Evolutionary conservation across 495 filamentous ascomycete genomes (phyloP), one percentile per base, ranked within the genome.

Genomic region (Penicillium desertorum): DNA sequence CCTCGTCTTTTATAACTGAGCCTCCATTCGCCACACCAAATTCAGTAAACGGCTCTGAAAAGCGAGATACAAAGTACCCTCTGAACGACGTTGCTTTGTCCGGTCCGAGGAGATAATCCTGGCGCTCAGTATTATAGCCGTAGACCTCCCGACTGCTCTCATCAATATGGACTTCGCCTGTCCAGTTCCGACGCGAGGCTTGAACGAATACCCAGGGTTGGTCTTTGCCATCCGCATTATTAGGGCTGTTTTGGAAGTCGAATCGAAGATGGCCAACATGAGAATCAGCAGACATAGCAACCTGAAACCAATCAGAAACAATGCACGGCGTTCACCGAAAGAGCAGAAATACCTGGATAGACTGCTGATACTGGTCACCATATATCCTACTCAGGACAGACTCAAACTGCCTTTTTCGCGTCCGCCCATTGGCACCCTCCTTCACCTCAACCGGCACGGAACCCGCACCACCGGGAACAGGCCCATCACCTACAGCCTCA

Each of bases 41-140:
- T 6, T 46, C 32, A 3, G 12, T 23, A 39, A 69, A 69, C 3
- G 59, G 54, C 36, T 69, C 55, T 0, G 64, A 67, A 43, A 69
- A 69, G 23, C 59, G 61, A 2, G 66, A 62, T 4, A 69, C 66
- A 20, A 69, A 69, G 34, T 62, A 69, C 5, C 64, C 64, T 22
- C 61, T 67, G 57, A 67, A 67, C 2, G 59, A 60, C 0, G 59
- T 5, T 19, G 66, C 66, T 51, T 61, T 63, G 34, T 67, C 52
- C 19, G 66, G 66, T 2, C 66, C 66, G 4, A 69, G 62, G 1
- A 62, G 48, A n/a, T 69, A 69, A 23, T 69, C 66, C 53, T 69
- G 66, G 42, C 66, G 56, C 57, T 69, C 64, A 2, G 66, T 64
- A 32, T 67, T 69, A 25, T 67, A 67, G 0, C 64, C 64, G 20